Evolutionary conservation across 23 red algal genomes (phyloP).

Genomic region (Cyanidium caldarium): DNA sequence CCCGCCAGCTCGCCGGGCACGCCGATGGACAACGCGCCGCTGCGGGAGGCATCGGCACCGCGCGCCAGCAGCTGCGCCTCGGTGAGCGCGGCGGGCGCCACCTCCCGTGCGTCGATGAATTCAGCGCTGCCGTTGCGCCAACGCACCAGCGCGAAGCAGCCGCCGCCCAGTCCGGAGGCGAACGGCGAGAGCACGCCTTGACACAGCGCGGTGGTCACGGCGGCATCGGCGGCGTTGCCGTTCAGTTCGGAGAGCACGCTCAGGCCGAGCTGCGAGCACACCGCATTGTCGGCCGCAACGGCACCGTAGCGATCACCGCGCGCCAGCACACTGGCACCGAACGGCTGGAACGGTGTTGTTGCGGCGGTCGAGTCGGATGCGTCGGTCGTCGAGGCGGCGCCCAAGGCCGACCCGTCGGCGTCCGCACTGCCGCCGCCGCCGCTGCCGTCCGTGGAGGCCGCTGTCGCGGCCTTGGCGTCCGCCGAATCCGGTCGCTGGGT

Average conservation of each 20-base stretch:
- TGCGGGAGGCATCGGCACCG: neutral
- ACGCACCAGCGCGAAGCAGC: constrained; percentile 42
- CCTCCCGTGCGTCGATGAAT: constrained; percentile 75
- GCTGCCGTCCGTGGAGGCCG: neutral
- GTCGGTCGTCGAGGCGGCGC: neutral
- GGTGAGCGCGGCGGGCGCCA: constrained; percentile 36
- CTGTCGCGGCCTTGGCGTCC: too few species aligned
- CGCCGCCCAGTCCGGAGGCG: constrained; percentile 73
- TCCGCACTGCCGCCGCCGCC: neutral
- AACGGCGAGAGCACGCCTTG: constrained; percentile 87
- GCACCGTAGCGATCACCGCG: constrained; percentile 23
- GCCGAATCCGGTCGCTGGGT: neutral
- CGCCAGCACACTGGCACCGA: neutral
- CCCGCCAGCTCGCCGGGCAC: constrained; percentile 77
- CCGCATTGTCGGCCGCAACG: constrained; percentile 64
- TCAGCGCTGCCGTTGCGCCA: neutral
- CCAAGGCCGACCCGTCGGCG: neutral
- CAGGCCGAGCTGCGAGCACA: constrained; percentile 53
- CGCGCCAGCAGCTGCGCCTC: neutral
- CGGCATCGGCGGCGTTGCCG: constrained; percentile 73
- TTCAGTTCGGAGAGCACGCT: constrained; percentile 44
- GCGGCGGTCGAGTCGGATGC: too few species aligned
- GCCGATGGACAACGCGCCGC: constrained; percentile 52
- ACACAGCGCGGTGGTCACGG: constrained; percentile 67
- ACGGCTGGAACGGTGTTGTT: neutral